Evolutionary conservation across 805 yeast species (phyloP), one percentile per base, ranked within the genome.

Genomic region (Saccharomycopsis sp.): DNA sequence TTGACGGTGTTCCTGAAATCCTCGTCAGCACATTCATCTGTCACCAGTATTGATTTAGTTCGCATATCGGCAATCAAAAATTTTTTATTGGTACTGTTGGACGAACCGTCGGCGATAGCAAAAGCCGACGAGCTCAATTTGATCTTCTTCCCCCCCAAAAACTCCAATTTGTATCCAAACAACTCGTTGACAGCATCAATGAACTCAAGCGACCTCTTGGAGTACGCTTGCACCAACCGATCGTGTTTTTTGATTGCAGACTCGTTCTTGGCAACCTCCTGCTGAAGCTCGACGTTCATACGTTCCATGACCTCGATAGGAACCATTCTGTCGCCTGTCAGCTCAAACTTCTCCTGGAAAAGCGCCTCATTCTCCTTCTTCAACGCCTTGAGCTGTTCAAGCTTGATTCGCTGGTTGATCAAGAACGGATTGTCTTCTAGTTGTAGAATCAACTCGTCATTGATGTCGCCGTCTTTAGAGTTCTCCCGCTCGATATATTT

Each of bases 101-200:
- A 41, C 2, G 20, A 14, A 20, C 52, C 55, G 16, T 29, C 18
- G 2, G 24, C 3, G 18, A 34, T 24, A 7, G 14, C 3, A 21
- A 24, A 23, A 20, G 15, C n/a, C 20, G 12, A 16, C 8, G 37
- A 34, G 34, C 16, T 34, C 12, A 18, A 5, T 12, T n/a, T n/a
- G 18, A 44, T 44, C 12, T 16, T 16, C 21, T 44, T 44, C 12
- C 67, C 66, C 20, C 61, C 58, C 14, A 44, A 51, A 62, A 89
- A 84, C 66, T 88, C 95, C 23, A 90, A 71, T 52, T 80, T 78
- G 68, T 81, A 89, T 0, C 97, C 97, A 54, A 91, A 75, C 29
- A 86, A 75, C 2, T 84, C 75, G 56, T 83, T 80, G 0, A 89
- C 82, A 1, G 85, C 80, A 34, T 84, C 82, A 41, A 89, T 73